Conservation (phyloP, 805 yeast species). For the Lachancea waltii region DNA sequence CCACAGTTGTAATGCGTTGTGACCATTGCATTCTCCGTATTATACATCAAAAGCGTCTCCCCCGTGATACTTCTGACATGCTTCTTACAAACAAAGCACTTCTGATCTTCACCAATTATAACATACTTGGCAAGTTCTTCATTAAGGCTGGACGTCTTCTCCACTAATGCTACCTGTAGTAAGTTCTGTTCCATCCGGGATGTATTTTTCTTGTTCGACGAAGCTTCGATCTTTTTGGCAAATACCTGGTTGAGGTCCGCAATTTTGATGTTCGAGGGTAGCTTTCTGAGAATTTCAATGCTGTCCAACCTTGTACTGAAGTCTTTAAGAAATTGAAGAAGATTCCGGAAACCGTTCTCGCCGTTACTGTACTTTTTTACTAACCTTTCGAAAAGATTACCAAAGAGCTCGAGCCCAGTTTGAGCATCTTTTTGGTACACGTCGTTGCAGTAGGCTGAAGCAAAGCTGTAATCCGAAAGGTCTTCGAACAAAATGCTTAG, state of each 20-base stretch:
- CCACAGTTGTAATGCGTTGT: slow-evolving; percentile 28
- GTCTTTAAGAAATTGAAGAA: slow-evolving; percentile 23
- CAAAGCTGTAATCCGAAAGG: slow-evolving; percentile 48
- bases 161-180: slow-evolving; percentile 46
- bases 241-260: slow-evolving; percentile 39
- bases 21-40: slow-evolving; percentile 13
- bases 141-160: slow-evolving; percentile 40
- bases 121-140: slow-evolving; percentile 34
- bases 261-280: slow-evolving; percentile 49
- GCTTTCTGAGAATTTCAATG: slow-evolving; percentile 35
- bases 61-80: slow-evolving; percentile 35
- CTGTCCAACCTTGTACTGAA: slow-evolving; percentile 20
- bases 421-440: slow-evolving; percentile 36
- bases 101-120: slow-evolving; percentile 37
- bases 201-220: slow-evolving; percentile 37
- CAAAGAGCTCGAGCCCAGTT: slow-evolving; percentile 40
- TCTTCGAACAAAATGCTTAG: slow-evolving; percentile 55
- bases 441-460: slow-evolving; percentile 53
- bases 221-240: slow-evolving; percentile 37
- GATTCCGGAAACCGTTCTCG: slow-evolving; percentile 1
- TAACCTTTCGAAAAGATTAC: slow-evolving; percentile 34
- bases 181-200: slow-evolving; percentile 42
- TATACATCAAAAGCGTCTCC: slow-evolving; percentile 12
- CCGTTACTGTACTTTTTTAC: slow-evolving; percentile 29
- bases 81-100: slow-evolving; percentile 57